These are phyloP conservation scores for Aspergillus jensenii DNA, from an alignment of 2,329 filamentous ascomycete species.

Conservation along the genomic window DNA sequence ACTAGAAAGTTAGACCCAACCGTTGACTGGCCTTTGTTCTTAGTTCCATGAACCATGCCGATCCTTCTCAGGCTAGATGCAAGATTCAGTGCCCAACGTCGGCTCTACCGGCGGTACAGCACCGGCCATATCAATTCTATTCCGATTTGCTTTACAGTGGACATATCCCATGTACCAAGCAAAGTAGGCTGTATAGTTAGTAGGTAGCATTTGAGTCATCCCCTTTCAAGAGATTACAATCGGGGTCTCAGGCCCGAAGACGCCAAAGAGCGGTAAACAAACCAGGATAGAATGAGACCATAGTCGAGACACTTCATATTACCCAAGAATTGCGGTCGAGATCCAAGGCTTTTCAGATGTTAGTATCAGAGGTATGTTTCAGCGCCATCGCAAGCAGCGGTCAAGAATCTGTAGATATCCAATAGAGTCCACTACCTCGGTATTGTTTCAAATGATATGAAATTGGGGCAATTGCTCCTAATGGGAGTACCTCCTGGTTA, in stretches of 20 bases:
- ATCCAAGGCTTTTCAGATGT: background rate
- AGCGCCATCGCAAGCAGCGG: background rate
- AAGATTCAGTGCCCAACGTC: slow-evolving; percentile 5
- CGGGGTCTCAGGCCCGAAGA: background rate
- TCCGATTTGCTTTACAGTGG: background rate
- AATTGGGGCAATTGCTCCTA: background rate
- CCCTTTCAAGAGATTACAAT: background rate
- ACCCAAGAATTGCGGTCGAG: background rate
- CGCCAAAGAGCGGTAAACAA: background rate
- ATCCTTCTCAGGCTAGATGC: slow-evolving; percentile 2
- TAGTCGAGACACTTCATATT: background rate
- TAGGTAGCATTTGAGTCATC: background rate
- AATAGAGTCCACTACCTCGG: background rate
- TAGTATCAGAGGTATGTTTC: background rate
- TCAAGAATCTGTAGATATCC: background rate
- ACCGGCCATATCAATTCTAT: background rate
- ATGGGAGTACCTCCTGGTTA: background rate
- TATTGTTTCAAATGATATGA: background rate
- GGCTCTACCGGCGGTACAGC: background rate
- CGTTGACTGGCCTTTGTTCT: background rate
- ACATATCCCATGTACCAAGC: background rate
- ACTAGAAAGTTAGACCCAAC: background rate
- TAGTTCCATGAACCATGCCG: slow-evolving; percentile 4
- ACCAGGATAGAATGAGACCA: background rate
- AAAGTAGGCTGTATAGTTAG: no score